Conservation (phyloP, 768 basidiomycete genomes). For the Xanthoconium purpureum region DNA sequence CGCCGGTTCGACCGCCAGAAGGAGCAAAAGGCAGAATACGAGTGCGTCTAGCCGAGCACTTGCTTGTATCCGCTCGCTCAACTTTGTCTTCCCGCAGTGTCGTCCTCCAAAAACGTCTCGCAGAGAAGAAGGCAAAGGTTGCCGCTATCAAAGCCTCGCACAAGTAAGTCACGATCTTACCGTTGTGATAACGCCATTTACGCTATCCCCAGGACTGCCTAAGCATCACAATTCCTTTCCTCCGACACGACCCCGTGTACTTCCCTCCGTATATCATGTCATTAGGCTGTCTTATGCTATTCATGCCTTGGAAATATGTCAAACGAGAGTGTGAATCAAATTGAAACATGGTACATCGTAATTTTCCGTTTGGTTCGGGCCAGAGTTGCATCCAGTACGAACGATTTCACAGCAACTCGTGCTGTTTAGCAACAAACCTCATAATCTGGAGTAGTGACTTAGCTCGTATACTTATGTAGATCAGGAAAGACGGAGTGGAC, state of each 20-base stretch:
- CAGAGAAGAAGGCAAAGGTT: slow-evolving; percentile 90
- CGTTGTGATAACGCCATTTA: background rate
- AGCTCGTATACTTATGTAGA: too few relatives aligned
- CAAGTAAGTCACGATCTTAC: slow-evolving; percentile 42
- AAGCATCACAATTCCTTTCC: background rate
- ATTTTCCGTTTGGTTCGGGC: too few relatives aligned
- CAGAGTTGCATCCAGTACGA: too few relatives aligned
- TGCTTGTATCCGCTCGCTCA: background rate
- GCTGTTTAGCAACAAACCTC: too few relatives aligned
- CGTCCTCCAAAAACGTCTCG: slow-evolving; percentile 82
- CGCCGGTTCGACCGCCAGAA: slow-evolving; percentile 88
- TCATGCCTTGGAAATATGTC: slow-evolving; percentile 1
- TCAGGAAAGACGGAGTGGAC: too few relatives aligned
- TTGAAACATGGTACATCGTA: too few relatives aligned
- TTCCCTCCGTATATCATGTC: slow-evolving; percentile 20
- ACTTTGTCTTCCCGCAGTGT: slow-evolving; percentile 35
- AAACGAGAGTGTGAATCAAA: too few relatives aligned
- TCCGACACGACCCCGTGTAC: slow-evolving; percentile 16
- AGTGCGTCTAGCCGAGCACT: slow-evolving; percentile 43
- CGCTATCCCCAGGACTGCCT: slow-evolving; percentile 17
- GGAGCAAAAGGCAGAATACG: slow-evolving; percentile 94
- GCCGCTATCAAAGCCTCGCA: slow-evolving; percentile 86
- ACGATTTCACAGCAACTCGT: too few relatives aligned
- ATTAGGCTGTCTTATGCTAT: slow-evolving; percentile 22
- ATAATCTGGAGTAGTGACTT: too few relatives aligned